Evolutionary conservation across 2,329 filamentous ascomycete species (phyloP).

Genomic region (Lasiodiplodia theobromae): DNA sequence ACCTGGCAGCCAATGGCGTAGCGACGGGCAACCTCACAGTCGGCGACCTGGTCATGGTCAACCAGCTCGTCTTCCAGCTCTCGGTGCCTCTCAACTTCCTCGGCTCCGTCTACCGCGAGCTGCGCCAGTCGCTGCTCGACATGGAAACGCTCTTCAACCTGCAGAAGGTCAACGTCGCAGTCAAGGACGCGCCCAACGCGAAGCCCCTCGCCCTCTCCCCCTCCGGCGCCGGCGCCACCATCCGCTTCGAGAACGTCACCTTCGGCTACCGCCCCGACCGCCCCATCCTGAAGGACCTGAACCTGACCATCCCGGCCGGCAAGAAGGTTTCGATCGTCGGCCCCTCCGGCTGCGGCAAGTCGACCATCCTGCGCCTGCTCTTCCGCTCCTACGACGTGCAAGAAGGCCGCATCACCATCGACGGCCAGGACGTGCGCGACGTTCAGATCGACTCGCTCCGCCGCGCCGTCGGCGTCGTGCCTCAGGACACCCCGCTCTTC

Average conservation of each 20-base stretch:
- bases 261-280: conserved; percentile 91
- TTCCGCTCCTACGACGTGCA: conserved; percentile 96
- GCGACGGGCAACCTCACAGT: conserved; percentile 83
- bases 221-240: conserved; percentile 73
- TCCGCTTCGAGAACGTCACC: conserved; percentile 91
- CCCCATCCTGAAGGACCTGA: conserved; percentile 85
- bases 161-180: conserved; percentile 91
- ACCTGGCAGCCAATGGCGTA: conserved; percentile 89
- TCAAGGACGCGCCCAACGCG: conserved; percentile 79
- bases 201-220: conserved; percentile 71
- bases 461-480: conserved; percentile 89
- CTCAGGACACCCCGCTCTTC: conserved; percentile 95
- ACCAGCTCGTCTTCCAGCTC: conserved; percentile 97
- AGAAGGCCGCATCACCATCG: conserved; percentile 83
- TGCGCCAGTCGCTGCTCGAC: conserved; percentile 91
- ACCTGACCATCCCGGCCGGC: conserved; percentile 88
- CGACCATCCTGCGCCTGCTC: conserved; percentile 85
- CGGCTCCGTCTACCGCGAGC: conserved; percentile 95
- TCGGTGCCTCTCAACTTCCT: conserved; percentile 97
- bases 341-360: conserved; percentile 95
- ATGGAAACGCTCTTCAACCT: conserved; percentile 99
- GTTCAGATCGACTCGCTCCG: conserved; percentile 84
- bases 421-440: conserved; percentile 88
- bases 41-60: conserved; percentile 97
- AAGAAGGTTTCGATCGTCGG: conserved; percentile 97